A percentile compares a stretch with the other conserved stretches of the same genome.
Evolutionary conservation across 2,329 filamentous ascomycete genomes (phyloP).

Genomic region (Daldinia eschscholtzii): DNA sequence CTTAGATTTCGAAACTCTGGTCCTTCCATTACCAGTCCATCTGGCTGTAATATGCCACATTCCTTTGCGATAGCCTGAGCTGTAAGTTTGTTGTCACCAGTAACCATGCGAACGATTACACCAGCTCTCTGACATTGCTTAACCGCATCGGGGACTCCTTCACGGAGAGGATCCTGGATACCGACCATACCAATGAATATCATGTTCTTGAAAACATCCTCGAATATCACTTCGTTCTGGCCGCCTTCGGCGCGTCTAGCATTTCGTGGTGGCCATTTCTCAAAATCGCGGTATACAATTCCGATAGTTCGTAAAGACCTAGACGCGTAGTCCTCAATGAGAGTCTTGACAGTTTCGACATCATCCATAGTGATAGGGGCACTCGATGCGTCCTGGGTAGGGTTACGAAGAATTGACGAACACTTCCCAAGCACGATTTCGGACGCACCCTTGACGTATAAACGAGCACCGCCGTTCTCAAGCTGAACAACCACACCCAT

Average conservation of each 20-base stretch:
- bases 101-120: constrained; percentile 87
- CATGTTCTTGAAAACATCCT: constrained; percentile 76
- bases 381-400: constrained; percentile 59
- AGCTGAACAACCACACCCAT: constrained; percentile 71
- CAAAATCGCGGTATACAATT: constrained; percentile 85
- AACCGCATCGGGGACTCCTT: constrained; percentile 80
- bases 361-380: constrained; percentile 65
- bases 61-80: constrained; percentile 83
- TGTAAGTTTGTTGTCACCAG: constrained; percentile 84
- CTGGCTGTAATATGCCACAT: constrained; percentile 78
- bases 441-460: constrained; percentile 74
- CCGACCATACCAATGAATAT: constrained; percentile 77
- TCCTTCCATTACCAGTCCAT: constrained; percentile 81
- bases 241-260: constrained; percentile 67
- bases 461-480: constrained; percentile 64
- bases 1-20: constrained; percentile 81
- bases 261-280: constrained; percentile 82
- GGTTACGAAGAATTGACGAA: constrained; percentile 64
- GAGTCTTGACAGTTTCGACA: constrained; percentile 67
- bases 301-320: constrained; percentile 87
- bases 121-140: constrained; percentile 79
- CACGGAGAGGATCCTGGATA: constrained; percentile 83
- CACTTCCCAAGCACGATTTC: constrained; percentile 73
- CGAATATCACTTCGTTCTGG: constrained; percentile 72
- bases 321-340: constrained; percentile 83